These are phyloP conservation scores for Fragaria iinumae DNA, from an alignment of 306 rosid genomes.

Conservation along the genomic window DNA sequence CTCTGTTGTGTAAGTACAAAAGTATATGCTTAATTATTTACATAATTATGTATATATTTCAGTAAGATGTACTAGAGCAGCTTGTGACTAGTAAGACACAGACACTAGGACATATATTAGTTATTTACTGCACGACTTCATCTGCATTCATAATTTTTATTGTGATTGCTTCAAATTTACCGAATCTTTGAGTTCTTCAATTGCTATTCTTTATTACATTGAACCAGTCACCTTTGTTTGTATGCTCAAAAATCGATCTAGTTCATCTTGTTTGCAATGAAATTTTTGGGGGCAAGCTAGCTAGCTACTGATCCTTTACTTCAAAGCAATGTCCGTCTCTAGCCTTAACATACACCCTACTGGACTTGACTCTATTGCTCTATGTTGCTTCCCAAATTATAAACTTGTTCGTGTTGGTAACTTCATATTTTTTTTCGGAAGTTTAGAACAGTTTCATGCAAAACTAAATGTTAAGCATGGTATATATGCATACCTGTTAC, in stretches of 20 bases:
- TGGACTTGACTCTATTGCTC: not conserved
- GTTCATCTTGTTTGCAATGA: conserved; percentile 5
- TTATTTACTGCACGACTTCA: conserved; percentile 25
- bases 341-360: not conserved
- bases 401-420: not conserved
- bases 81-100: conserved; percentile 9
- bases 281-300: not conserved
- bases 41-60: not conserved
- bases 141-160: conserved; percentile 28
- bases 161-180: conserved; percentile 26
- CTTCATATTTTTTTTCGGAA: not conserved
- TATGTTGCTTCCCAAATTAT: not conserved
- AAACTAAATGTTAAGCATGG: not conserved
- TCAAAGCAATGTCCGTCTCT: conserved; percentile 10
- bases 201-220: conserved; percentile 5
- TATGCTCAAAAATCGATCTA: conserved; percentile 8
- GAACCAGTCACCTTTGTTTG: conserved; percentile 5
- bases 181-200: conserved; percentile 41
- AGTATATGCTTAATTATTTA: not conserved
- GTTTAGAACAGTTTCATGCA: not conserved
- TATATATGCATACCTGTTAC: conserved; percentile 64
- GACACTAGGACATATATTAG: not conserved
- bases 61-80: not conserved
- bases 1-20: not conserved
- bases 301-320: conserved; percentile 1